Conservation (phyloP, 805 yeast genomes). For the Dipodascus geniculatus region DNA sequence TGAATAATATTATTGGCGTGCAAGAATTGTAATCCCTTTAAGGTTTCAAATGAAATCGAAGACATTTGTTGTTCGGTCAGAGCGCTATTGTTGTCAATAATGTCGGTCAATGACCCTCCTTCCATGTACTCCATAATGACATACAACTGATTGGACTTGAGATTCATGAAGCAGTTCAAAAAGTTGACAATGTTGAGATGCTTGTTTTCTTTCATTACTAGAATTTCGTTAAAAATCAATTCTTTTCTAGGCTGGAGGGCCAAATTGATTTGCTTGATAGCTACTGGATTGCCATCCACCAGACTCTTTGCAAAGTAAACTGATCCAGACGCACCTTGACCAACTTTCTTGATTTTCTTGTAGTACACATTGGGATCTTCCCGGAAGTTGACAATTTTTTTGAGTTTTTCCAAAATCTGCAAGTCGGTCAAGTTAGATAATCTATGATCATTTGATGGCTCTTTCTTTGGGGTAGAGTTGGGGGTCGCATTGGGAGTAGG, state of each 20-base stretch:
- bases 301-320: conserved; percentile 76
- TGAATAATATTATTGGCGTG: conserved; percentile 91
- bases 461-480: conserved; percentile 3
- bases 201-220: conserved; percentile 86
- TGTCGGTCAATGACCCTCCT: conserved; percentile 94
- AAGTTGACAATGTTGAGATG: conserved; percentile 92
- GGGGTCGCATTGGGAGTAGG: conserved; percentile 13
- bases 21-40: conserved; percentile 73
- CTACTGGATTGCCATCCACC: conserved; percentile 41
- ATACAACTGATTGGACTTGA: conserved; percentile 51
- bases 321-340: conserved; percentile 98
- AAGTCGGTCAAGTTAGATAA: conserved; percentile 66
- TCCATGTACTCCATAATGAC: conserved; percentile 99
- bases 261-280: conserved; percentile 92
- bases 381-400: conserved; percentile 61
- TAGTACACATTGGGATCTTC: conserved; percentile 69
- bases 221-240: conserved; percentile 83
- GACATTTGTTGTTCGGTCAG: conserved; percentile 94
- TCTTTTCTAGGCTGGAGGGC: conserved; percentile 95
- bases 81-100: conserved; percentile 67
- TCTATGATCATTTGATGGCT: conserved; percentile 31
- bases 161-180: conserved; percentile 71
- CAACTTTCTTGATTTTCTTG: conserved; percentile 58
- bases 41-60: conserved; percentile 85
- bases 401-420: conserved; percentile 70